Base-by-base conservation (phyloP, 306 rosid genomes). In the Benincasa hispida region DNA sequence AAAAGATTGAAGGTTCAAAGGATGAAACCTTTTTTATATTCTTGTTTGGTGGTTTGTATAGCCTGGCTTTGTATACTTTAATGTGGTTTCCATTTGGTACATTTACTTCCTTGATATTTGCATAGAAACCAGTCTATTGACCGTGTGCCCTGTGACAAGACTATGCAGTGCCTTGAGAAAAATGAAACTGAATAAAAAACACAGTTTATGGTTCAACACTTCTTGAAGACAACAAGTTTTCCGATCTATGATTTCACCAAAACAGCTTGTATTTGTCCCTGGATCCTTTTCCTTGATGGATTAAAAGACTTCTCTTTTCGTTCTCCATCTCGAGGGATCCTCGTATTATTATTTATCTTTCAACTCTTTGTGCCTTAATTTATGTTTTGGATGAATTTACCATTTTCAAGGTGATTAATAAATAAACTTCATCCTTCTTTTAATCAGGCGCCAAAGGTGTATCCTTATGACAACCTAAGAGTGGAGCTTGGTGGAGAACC, bases 401-500 rank as follows among this genome's bases (percentile, higher is more conserved):
- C 12, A n/a, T 48, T 57, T 21, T 81, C 21, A 35, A 75, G 48
- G 21, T 13, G 66, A 66, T 24, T 77, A 24, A 48, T 32, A 30
- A 48, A 28, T 32, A 48, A 62, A 28, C 35, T n/a, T 17, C 12
- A 45, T 41, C 62, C n/a, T 9, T 22, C 32, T 30, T 78, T 54
- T 60, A 51, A 30, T 47, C 87, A 92, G 97, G 51, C 96, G 19
- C 97, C 98, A 14, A 95, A 89, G 85, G 97, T 92, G 41, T 90
- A 90, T 81, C 99, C 98, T 0, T 90, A 90, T 66, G 97, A 90
- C 89, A 92, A 92, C 81, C 91, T 95, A 32, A 82, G 91, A 72
- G 96, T 89, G 83, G 97, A 92, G 87, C 97, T 92, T 81, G 97
- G 97, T 30, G 93, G 93, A 75, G 96, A 94, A 74, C 96, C 97